phyloP scores from a whole-genome alignment of 2,329 filamentous ascomycete genomes.

The Colletotrichum karsti region DNA sequence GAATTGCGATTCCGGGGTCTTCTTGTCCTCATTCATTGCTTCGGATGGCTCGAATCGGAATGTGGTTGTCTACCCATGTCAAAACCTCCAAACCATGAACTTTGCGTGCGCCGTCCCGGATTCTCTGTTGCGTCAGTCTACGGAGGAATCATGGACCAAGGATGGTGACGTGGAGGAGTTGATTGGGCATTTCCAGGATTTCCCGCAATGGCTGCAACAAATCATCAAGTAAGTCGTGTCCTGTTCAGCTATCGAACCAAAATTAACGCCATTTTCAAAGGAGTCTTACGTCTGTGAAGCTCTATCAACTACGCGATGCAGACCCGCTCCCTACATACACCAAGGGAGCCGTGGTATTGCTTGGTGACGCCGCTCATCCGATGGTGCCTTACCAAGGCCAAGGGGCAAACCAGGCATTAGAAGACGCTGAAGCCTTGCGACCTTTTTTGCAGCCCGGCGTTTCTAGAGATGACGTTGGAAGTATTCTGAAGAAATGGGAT shows the following conservation, averaged over 20 bases:
- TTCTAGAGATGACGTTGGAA: not conserved
- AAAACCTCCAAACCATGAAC: not conserved
- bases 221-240: not conserved
- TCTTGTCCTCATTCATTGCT: not conserved
- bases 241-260: too few species aligned
- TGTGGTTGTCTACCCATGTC: not conserved
- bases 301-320: not conserved
- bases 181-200: not conserved
- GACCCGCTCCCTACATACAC: not conserved
- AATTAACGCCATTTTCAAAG: not conserved
- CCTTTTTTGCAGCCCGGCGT: too few species aligned
- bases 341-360: not conserved
- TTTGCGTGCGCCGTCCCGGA: not conserved
- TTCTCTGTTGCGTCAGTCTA: not conserved
- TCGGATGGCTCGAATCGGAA: not conserved
- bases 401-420: not conserved
- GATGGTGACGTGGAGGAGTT: not conserved
- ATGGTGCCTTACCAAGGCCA: slow-evolving; percentile 8
- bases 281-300: not conserved
- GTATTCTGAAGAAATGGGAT: not conserved
- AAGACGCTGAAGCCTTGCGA: not conserved
- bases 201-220: not conserved
- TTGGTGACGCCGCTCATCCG: slow-evolving; percentile 1
- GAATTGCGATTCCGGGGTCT: not conserved
- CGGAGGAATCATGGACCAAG: not conserved